Conservation (phyloP, 192 early-diverging fungal species). For the Coemansia sp. region DNA sequence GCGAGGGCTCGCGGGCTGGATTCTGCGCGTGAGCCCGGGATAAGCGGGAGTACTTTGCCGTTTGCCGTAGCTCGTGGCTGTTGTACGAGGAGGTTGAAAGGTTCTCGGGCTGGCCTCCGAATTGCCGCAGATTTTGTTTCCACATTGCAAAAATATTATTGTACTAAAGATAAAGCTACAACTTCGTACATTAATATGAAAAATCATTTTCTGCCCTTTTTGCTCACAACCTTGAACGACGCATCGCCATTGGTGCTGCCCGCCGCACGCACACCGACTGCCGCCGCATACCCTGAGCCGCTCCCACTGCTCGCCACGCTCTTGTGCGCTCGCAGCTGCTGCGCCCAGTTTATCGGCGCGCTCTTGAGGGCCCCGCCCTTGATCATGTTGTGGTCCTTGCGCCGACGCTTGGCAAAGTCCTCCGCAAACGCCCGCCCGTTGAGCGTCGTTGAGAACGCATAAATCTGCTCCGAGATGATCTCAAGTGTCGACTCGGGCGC, state of each 20-base stretch:
- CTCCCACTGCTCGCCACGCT: background rate
- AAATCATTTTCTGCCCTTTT: slow-evolving; percentile 39
- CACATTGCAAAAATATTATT: background rate
- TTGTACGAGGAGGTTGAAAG: background rate
- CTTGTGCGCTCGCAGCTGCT: slow-evolving; percentile 16
- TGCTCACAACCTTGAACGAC: slow-evolving; percentile 45
- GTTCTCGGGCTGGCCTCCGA: slow-evolving; percentile 20
- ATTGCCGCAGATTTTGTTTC: slow-evolving; percentile 19
- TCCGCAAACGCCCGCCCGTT: slow-evolving; percentile 77
- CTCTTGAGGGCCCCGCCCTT: slow-evolving; percentile 29
- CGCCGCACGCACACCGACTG: background rate
- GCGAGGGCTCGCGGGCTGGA: too few relatives aligned
- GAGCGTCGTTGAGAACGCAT: slow-evolving; percentile 70
- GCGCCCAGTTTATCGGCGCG: slow-evolving; percentile 40
- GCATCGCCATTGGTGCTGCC: slow-evolving; percentile 11
- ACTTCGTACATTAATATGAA: too few relatives aligned
- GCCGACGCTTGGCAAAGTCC: slow-evolving; percentile 75
- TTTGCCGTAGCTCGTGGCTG: background rate
- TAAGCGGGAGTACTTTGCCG: background rate
- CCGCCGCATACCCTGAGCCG: background rate
- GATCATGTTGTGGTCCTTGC: slow-evolving; percentile 56
- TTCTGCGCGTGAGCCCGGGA: too few relatives aligned
- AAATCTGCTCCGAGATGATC: slow-evolving; percentile 74
- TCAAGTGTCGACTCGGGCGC: slow-evolving; percentile 63
- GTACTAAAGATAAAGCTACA: background rate